Evolutionary conservation across 805 yeast genomes (phyloP).

Genomic region (Kodamaea fukazawae): DNA sequence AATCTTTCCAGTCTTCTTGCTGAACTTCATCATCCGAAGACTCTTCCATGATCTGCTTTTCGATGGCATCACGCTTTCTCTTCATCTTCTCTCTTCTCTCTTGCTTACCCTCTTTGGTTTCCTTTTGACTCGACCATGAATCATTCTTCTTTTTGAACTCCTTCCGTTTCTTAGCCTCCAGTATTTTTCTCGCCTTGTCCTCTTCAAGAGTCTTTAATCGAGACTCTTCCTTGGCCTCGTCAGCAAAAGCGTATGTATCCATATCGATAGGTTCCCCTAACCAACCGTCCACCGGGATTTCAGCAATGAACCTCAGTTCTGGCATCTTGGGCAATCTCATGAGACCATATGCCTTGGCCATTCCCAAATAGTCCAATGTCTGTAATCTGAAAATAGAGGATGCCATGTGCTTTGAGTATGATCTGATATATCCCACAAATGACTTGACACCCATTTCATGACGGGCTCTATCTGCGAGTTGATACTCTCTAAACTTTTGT

Average conservation of each 20-base stretch:
- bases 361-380: conserved; percentile 64
- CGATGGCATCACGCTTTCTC: conserved; percentile 66
- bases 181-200: conserved; percentile 35
- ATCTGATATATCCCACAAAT: conserved; percentile 78
- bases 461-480: conserved; percentile 69
- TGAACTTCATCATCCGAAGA: conserved; percentile 45
- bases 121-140: conserved; percentile 78
- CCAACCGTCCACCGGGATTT: conserved; percentile 75
- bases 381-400: conserved; percentile 79
- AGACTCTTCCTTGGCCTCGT: conserved; percentile 58
- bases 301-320: conserved; percentile 58
- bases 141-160: conserved; percentile 51
- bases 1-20: conserved; percentile 84
- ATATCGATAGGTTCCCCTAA: conserved; percentile 60
- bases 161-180: conserved; percentile 42
- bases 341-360: conserved; percentile 77
- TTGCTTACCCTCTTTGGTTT: conserved; percentile 57
- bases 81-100: conserved; percentile 68
- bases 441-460: conserved; percentile 80
- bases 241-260: conserved; percentile 64
- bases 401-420: conserved; percentile 86
- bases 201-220: conserved; percentile 59
- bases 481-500: conserved; percentile 44
- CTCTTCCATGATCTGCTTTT: conserved; percentile 46
- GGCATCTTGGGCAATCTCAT: conserved; percentile 93